These are phyloP conservation scores for Vigna mungo DNA, from an alignment of 306 rosid genomes.

Conservation along the genomic window DNA sequence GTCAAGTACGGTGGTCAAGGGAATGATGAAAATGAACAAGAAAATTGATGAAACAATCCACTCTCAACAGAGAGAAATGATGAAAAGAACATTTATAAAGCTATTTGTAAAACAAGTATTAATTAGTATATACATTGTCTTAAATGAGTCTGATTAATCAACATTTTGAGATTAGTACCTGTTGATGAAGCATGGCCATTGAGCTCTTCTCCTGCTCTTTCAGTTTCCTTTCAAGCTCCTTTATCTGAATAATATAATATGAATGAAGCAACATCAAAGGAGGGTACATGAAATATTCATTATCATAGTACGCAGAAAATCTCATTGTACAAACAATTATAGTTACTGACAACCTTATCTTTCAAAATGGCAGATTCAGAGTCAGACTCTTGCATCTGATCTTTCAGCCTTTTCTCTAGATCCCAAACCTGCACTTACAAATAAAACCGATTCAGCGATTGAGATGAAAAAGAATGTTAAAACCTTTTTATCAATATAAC, in stretches of 20 bases:
- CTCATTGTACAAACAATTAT: neutral
- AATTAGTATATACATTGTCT: neutral
- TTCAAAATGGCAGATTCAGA: constrained; percentile 61
- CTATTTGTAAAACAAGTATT: too few species aligned
- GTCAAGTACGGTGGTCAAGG: constrained; percentile 30
- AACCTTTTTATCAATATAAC: neutral
- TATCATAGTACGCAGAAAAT: neutral
- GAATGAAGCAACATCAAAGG: constrained; percentile 35
- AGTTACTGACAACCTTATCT: constrained; percentile 65
- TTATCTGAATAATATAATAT: constrained; percentile 56
- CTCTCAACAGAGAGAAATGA: neutral
- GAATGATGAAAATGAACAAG: neutral
- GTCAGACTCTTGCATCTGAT: constrained; percentile 72
- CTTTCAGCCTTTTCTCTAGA: constrained; percentile 68
- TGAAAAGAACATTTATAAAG: neutral
- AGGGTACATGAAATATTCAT: constrained; percentile 30
- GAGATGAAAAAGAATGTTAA: neutral
- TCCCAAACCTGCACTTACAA: constrained; percentile 65
- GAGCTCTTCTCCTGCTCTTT: constrained; percentile 67
- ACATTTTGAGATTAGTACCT: constrained; percentile 48
- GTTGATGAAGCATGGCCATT: constrained; percentile 62
- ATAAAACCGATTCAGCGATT: constrained; percentile 23
- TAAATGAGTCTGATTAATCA: constrained; percentile 1
- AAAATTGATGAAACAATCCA: neutral
- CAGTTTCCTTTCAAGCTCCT: constrained; percentile 75